Base-by-base conservation (phyloP, 2,329 filamentous ascomycete genomes). In the Colletotrichum graminicola region DNA sequence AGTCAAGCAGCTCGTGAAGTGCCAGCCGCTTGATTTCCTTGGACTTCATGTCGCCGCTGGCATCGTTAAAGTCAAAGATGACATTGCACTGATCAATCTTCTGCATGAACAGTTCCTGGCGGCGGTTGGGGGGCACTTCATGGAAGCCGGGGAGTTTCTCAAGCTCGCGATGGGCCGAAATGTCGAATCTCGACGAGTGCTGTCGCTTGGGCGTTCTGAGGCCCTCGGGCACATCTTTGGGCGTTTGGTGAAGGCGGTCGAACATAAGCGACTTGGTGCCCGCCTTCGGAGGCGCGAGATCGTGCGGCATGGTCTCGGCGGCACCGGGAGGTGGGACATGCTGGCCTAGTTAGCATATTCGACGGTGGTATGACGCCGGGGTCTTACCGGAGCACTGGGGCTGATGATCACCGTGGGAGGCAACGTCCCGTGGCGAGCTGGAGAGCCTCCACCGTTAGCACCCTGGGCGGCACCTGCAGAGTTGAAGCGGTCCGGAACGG, bases 11-110 rank as follows among this genome's bases (percentile, higher is more conserved):
- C 81, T 99, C 96, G 80, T 99, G 96, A 55, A 99, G 88, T 52
- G 96, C 96, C 76, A 99, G 86, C 78, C 96, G 90, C 87, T 99
- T 99, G 87, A 99, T 98, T 84, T 99, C 96, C 85, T 99, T 99
- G 59, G 95, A 97, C 83, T 99, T 99, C 95, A 99, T 98, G 80
- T 99, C 96, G 76, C 92, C 95, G 75, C 94, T 97, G 60, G 95
- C 94, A 82, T 99, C 96, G 80, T 98, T 99, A 85, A 99, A 99
- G 84, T 99, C 96, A 80, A 99, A 99, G 78, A 99, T 99, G 85
- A 99, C 97, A 80, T 99, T 99, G 86, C 96, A 99, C 82, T 99
- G 96, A 78, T 98, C 96, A 76, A 99, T 96, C 87, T 99, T 99
- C 80, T 98, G 95, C 95, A 99, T 98, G 84, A 99, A 99, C 23